Evolutionary conservation across 768 basidiomycete species (phyloP).

Genomic region (Lactarius trivialis): DNA sequence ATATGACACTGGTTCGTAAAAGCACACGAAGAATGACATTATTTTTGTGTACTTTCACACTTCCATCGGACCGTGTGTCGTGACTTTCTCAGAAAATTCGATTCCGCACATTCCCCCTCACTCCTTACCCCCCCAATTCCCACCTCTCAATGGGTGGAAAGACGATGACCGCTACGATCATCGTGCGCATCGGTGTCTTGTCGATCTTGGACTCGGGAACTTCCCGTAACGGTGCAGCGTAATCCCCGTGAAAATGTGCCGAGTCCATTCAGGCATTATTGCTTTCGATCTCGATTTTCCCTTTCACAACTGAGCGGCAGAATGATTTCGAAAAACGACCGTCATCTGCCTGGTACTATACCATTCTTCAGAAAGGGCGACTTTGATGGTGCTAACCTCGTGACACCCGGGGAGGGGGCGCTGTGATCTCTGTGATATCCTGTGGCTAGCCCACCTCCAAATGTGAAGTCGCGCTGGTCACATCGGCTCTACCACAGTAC

Average conservation of each 20-base stretch:
- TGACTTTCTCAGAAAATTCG: not conserved
- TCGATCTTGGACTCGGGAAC: not conserved
- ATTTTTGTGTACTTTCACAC: not conserved
- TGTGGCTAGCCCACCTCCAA: not conserved
- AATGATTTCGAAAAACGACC: not conserved
- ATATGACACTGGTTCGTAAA: not conserved
- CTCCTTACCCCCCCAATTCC: not conserved
- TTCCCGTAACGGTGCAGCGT: not conserved
- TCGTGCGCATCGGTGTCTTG: not conserved
- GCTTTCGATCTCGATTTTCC: not conserved
- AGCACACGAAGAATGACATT: not conserved
- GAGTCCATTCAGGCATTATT: not conserved
- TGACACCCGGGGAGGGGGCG: not conserved
- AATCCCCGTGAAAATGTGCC: no score
- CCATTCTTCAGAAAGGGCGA: not conserved
- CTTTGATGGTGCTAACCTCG: not conserved
- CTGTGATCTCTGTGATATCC: not conserved
- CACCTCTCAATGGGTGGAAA: not conserved
- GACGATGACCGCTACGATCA: not conserved
- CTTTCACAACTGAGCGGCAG: not conserved
- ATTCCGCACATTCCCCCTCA: not conserved
- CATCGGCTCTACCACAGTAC: not conserved
- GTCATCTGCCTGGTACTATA: not conserved
- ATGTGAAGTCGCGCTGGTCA: not conserved
- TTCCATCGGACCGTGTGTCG: not conserved